phyloP scores from a whole-genome alignment of 1,284 basidiomycete genomes.

The Tylopilus sp. region DNA sequence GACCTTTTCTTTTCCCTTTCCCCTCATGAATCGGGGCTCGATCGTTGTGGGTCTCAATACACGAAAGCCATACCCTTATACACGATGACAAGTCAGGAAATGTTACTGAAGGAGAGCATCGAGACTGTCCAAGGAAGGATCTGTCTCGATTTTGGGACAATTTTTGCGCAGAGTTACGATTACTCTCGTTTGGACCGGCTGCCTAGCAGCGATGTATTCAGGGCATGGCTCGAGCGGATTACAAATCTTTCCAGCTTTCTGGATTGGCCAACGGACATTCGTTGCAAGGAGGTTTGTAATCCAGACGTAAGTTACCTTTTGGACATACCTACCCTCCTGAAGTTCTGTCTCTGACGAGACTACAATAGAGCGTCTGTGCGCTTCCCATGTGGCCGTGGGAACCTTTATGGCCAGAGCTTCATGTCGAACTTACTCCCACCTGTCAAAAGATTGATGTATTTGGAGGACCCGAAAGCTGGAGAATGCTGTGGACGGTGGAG shows the following conservation, averaged over 20 bases:
- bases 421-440: constrained; percentile 1
- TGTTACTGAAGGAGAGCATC: background rate
- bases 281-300: constrained; percentile 2
- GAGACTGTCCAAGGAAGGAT: constrained; percentile 4
- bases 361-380: constrained; percentile 2
- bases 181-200: background rate
- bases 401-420: constrained; percentile 3
- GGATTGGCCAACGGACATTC: constrained; percentile 6
- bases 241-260: constrained; percentile 1
- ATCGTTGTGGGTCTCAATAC: constrained; percentile 4
- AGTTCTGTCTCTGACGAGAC: background rate
- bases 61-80: background rate
- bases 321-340: background rate
- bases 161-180: constrained; percentile 5
- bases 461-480: constrained; percentile 4
- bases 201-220: background rate
- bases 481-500: constrained; percentile 4
- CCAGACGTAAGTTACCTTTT: background rate
- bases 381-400: constrained; percentile 5
- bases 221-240: background rate
- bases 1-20: background rate
- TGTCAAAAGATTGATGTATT: constrained; percentile 8
- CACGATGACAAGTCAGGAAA: constrained; percentile 6
- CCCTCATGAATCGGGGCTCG: background rate
- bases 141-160: constrained; percentile 5